Base-by-base conservation (phyloP, 1,284 basidiomycete species). In the Uromyces viciae-fabae region DNA sequence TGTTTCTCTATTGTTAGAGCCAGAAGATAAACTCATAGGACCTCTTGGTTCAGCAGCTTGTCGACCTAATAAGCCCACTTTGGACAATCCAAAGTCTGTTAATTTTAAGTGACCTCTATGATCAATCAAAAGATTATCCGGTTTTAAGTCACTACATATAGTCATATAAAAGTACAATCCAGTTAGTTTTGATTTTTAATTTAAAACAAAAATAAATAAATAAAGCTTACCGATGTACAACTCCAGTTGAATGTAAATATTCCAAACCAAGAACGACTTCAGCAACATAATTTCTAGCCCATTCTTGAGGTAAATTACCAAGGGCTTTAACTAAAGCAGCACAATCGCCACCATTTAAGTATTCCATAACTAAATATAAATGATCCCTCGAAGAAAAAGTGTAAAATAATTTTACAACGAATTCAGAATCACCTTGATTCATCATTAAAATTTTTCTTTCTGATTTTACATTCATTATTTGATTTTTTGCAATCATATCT, bases 401-500 rank as follows among this genome's bases (percentile, higher is more conserved):
- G 84, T 87, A 88, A 83, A 85, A 88, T 68, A 88, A 86, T 83
- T 87, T 87, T 83, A 87, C 87, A 71, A 87, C 87, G 46, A 99
- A 98, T n/a, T 97, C 95, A 15, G 95, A 98, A 87, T 98, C 95
- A 0, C 97, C 93, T 86, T 99, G 96, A 86, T 95, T 96, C 97
- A 99, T 99, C 97, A 99, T 99, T 83, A 99, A 89, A 85, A 99
- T 99, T 91, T 96, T 98, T 80, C 97, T 90, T 88, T 99, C 97
- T 2, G 97, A 97, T 88, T 98, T 99, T 86, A 99, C 96, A 85
- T 99, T 99, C 79, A 97, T 99, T 87, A 99, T 97, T 87, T 99
- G 97, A 88, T 99, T 99, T 90, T 99, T 99, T 68, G 97, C 94
- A 85, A 99, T 98, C 97, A 99, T 99, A 87, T 99, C 97, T 38